Base-by-base conservation (phyloP, 148 eudicot species). In the Polygonum aviculare region DNA sequence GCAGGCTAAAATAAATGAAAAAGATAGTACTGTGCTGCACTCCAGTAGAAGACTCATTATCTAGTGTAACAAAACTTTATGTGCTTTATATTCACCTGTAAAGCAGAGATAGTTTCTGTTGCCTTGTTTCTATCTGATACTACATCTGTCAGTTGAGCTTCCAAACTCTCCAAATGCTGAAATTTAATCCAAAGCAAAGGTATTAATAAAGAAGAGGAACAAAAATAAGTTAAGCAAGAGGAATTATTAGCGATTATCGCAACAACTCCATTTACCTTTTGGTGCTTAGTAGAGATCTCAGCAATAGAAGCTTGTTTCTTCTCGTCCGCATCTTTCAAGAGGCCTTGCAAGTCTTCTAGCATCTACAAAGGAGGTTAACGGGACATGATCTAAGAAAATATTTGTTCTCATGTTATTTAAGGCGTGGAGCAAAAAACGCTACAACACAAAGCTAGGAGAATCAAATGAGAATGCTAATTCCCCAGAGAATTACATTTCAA, bases 81-180 rank as follows among this genome's bases (percentile, higher is more conserved):
- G n/a, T 31, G 69, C 19, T 77, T 33, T 44, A 21, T 62, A 79
- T 75, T 75, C 88, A 92, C 99, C 90, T 90, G 89, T 80, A 95
- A 82, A 77, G 88, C 86, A 78, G 99, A 95, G 69, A 95, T 91
- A 35, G 90, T 89, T 81, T 89, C 94, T 22, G 93, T 83, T 75
- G 99, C 97, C 86, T 86, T 89, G 80, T 82, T 88, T 88, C 89
- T 83, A 79, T 95, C 97, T 49, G 91, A 82, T 52, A 80, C 55
- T 78, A 83, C 86, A 75, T 95, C 99, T 76, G 89, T 88, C 85
- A 93, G 88, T 85, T 95, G 97, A 76, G 87, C 80, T 81, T 95
- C 98, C 84, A 93, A 76, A 85, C 86, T 90, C 80, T 89, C 98
- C 72, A 86, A 74, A 81, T 84, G 89, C 99, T 95, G 84, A 74